Percentiles rank a stretch among this genome's conserved stretches.
Evolutionary conservation across 176 grass and related monocot species (phyloP).

Genomic region (Echinochloa phyllopogon): DNA sequence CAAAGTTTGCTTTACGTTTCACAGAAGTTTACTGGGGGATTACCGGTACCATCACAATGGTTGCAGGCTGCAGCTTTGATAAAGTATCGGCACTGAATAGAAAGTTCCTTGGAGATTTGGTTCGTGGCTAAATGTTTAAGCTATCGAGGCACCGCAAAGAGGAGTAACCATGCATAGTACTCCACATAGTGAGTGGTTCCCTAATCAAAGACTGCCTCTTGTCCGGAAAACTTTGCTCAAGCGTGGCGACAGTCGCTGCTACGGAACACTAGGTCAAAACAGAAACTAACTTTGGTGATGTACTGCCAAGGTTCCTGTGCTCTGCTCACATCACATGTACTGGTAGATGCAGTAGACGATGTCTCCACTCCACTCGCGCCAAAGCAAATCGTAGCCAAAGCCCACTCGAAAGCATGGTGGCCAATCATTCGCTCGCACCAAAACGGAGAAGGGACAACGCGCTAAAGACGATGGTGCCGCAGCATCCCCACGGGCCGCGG

Average conservation of each 20-base stretch:
- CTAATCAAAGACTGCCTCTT: conserved; percentile 3
- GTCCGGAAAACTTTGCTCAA: neutral
- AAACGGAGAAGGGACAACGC: conserved; percentile 2
- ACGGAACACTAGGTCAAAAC: neutral
- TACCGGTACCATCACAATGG: neutral
- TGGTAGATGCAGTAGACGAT: neutral
- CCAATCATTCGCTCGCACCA: conserved; percentile 18
- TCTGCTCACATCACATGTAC: neutral
- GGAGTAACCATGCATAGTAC: too few species aligned
- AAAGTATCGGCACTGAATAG: neutral
- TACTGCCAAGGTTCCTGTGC: neutral
- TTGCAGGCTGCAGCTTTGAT: neutral
- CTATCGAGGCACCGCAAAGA: neutral
- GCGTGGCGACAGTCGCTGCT: neutral
- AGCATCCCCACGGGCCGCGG: neutral
- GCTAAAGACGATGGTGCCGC: neutral
- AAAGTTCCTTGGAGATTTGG: neutral
- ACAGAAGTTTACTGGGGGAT: neutral
- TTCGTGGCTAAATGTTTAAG: neutral
- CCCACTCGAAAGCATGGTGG: neutral
- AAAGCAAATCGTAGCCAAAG: neutral
- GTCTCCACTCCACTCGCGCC: neutral
- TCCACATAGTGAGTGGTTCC: neutral
- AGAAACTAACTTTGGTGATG: too few species aligned
- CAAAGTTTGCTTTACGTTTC: conserved; percentile 19